These are phyloP conservation scores for Chlorella sorokiniana DNA, from an alignment of 139 green algal genomes.

Conservation along the genomic window DNA sequence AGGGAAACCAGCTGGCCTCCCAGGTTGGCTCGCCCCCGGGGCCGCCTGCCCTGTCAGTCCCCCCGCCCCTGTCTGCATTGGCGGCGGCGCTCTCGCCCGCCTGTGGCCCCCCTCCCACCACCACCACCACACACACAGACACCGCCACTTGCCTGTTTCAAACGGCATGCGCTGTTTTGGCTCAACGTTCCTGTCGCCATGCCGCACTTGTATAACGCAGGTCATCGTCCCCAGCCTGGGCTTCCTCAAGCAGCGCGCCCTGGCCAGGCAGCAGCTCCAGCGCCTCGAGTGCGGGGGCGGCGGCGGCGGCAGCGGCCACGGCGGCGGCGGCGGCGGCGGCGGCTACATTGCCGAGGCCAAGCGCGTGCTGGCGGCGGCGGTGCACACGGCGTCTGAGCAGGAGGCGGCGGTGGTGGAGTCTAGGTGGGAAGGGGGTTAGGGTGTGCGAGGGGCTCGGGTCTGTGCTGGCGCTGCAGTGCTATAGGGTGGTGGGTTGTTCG, in stretches of 20 bases:
- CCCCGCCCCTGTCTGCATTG: too few relatives aligned
- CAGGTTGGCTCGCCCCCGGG: too few relatives aligned
- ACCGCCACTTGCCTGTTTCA: background rate
- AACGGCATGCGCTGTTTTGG: too few relatives aligned
- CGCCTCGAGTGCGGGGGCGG: background rate
- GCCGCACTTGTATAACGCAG: background rate
- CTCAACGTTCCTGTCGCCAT: background rate
- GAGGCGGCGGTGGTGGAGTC: slow-evolving; percentile 26
- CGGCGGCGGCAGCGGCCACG: background rate
- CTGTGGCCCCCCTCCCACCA: too few relatives aligned
- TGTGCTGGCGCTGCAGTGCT: background rate
- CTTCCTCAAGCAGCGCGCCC: slow-evolving; percentile 25
- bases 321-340: background rate
- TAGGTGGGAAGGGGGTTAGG: background rate
- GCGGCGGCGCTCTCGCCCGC: too few relatives aligned
- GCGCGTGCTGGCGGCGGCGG: slow-evolving; percentile 38
- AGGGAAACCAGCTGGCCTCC: too few relatives aligned
- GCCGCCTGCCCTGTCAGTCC: too few relatives aligned
- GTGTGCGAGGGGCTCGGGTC: background rate
- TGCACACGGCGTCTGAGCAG: slow-evolving; percentile 11
- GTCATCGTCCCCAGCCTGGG: slow-evolving; percentile 11
- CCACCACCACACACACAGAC: too few relatives aligned
- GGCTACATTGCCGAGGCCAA: slow-evolving; percentile 54
- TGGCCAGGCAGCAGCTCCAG: slow-evolving; percentile 23
- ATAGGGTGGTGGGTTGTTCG: too few relatives aligned